Percentiles rank a stretch among this genome's conserved stretches.
Conservation (phyloP, 2,329 filamentous ascomycete genomes). For the Monilinia laxa region DNA sequence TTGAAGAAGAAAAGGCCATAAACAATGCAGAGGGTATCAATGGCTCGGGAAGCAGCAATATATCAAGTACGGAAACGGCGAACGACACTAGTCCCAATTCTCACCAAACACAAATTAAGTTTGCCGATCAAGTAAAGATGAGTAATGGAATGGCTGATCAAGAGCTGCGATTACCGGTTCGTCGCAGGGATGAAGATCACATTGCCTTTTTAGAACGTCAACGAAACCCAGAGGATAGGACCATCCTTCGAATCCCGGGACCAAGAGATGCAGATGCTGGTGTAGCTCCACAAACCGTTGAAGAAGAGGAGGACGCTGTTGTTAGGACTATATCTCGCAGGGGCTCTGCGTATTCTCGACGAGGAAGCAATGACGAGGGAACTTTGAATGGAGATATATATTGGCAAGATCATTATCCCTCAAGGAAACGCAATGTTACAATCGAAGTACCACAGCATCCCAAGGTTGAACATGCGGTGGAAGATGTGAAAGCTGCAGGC, state of each 20-base stretch:
- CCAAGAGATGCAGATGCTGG: slow-evolving; percentile 88
- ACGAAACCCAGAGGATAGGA: slow-evolving; percentile 68
- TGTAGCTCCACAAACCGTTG: slow-evolving; percentile 63
- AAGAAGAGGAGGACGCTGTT: slow-evolving; percentile 38
- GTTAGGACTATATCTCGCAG: slow-evolving; percentile 27
- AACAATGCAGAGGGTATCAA: slow-evolving; percentile 29
- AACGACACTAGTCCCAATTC: slow-evolving; percentile 19
- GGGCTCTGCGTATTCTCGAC: slow-evolving; percentile 27
- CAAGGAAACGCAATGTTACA: slow-evolving; percentile 36
- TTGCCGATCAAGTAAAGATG: slow-evolving; percentile 64
- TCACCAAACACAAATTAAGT: slow-evolving; percentile 50
- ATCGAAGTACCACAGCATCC: slow-evolving; percentile 29
- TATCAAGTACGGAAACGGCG: slow-evolving; percentile 26
- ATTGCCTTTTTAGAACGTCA: slow-evolving; percentile 88
- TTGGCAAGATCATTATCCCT: slow-evolving; percentile 34
- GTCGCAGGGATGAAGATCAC: slow-evolving; percentile 68
- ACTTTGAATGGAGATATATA: slow-evolving; percentile 28
- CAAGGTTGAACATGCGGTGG: slow-evolving; percentile 37
- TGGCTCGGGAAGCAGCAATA: slow-evolving; percentile 26
- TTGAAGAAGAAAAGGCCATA: slow-evolving; percentile 29
- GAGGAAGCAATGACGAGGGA: slow-evolving; percentile 22
- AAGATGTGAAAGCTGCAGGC: slow-evolving; percentile 33
- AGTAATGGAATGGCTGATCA: slow-evolving; percentile 56
- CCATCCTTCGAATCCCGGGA: slow-evolving; percentile 82
- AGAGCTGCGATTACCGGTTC: slow-evolving; percentile 51